phyloP scores from a whole-genome alignment of 2,329 filamentous ascomycete genomes.

The Colletotrichum sp. region DNA sequence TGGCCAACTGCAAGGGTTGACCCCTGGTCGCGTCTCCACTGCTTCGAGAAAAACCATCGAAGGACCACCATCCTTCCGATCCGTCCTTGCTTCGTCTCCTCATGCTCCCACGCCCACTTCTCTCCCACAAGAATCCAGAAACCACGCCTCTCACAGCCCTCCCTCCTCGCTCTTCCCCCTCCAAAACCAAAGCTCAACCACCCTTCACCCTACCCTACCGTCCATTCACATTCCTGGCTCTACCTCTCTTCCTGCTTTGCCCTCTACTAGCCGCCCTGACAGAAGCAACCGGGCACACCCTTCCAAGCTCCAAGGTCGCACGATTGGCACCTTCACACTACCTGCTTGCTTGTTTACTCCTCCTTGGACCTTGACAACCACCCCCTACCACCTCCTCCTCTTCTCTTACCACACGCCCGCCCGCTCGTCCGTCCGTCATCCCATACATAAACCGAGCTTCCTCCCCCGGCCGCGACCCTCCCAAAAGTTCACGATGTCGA shows the following conservation, averaged over 20 bases:
- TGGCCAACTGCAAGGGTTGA: background rate
- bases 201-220: background rate
- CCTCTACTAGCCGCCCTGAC: constrained; percentile 12
- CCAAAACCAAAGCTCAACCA: background rate
- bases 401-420: constrained; percentile 7
- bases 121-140: background rate
- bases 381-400: background rate
- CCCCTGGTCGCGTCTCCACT: constrained; percentile 18
- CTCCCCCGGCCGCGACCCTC: constrained; percentile 24
- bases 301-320: constrained; percentile 11
- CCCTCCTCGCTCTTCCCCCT: background rate
- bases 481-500: constrained; percentile 50
- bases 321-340: constrained; percentile 3
- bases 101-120: background rate
- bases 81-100: background rate
- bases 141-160: background rate
- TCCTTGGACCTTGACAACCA: background rate
- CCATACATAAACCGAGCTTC: constrained; percentile 41
- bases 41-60: constrained; percentile 24
- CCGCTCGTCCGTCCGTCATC: constrained; percentile 12
- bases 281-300: constrained; percentile 19
- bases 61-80: background rate
- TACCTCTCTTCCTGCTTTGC: background rate
- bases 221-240: background rate
- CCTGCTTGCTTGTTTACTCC: constrained; percentile 14